Evolutionary conservation across 169 alveolate genomes (phyloP), one percentile per base, ranked within the genome.

Genomic region (Neospora caninum): DNA sequence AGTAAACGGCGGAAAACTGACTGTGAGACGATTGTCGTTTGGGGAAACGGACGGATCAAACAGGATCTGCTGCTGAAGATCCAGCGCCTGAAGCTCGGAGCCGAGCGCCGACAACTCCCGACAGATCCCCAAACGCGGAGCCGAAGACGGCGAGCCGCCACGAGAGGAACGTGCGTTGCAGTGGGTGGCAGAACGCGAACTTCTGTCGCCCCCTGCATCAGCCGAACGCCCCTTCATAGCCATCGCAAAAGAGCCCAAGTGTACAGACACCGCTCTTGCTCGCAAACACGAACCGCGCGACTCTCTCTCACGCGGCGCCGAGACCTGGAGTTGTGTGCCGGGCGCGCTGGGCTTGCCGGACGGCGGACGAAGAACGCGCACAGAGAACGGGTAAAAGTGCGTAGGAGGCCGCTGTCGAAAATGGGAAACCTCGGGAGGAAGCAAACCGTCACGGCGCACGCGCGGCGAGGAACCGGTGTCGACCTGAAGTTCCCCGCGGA

Each of bases 31-130:
- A 6, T 4, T 36, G 64, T 82, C 89, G 25, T 82, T 67, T 0
- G 89, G 89, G 7, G 67, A 39, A 36, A 82, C 67, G 42, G 69
- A 29, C 31, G 89, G 89, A 43, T 82, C 89, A 27, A 82, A 42
- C 41, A 82, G 89, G 13, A 82, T 2, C 67, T 82, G 69, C 89
- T 82, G 89, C 6, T 41, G 54, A 18, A 4, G 31, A 27, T 82
- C 38, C 69, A 82, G 89, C 34, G 34, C 38, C 89, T 82, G 53
- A 13, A 82, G 25, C 41, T 82, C 69, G n/a, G 67, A 42, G 36
- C 67, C 38, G 69, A 82, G 89, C 18, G 58, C 20, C 31, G 31
- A 4, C 53, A 82, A 67, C 7, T 25, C 89, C 13, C 41, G 41
- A 6, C 45, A 41, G 27, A 34, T 38, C 49, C 64, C 49, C 84